phyloP scores from a whole-genome alignment of 345 rosid genomes.

The Adansonia digitata region DNA sequence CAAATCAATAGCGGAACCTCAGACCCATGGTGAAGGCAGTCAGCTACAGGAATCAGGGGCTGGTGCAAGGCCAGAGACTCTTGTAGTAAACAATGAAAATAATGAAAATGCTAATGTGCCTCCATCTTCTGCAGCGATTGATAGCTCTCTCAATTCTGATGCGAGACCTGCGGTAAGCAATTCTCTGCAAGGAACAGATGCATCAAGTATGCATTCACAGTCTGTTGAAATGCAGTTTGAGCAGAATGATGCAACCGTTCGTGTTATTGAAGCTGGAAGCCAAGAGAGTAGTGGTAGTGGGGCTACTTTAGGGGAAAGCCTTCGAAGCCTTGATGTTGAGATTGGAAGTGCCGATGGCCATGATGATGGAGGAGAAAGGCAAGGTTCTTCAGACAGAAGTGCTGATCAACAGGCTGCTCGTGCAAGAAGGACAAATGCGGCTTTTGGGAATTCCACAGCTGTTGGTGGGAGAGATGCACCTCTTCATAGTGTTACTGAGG shows the following conservation, averaged over 20 bases:
- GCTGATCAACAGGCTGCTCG: slow-evolving; percentile 63
- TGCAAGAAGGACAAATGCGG: slow-evolving; percentile 55
- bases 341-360: slow-evolving; percentile 99
- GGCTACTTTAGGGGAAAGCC: slow-evolving; percentile 95
- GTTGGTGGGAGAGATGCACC: slow-evolving; percentile 66
- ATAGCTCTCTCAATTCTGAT: slow-evolving; percentile 43
- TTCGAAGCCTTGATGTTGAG: slow-evolving; percentile 95
- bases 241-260: slow-evolving; percentile 68
- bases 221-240: slow-evolving; percentile 89
- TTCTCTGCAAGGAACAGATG: slow-evolving; percentile 33
- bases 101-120: slow-evolving; percentile 39
- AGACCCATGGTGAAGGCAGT: slow-evolving; percentile 38
- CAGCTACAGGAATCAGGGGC: slow-evolving; percentile 43
- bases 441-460: slow-evolving; percentile 52
- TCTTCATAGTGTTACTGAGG: slow-evolving; percentile 90
- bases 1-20: slow-evolving; percentile 39
- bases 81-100: slow-evolving; percentile 42
- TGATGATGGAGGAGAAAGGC: slow-evolving; percentile 94
- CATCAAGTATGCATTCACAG: slow-evolving; percentile 40
- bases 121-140: slow-evolving; percentile 42
- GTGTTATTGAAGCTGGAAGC: slow-evolving; percentile 96
- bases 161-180: slow-evolving; percentile 40
- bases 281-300: slow-evolving; percentile 98
- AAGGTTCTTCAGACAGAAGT: slow-evolving; percentile 56
- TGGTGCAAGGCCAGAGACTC: slow-evolving; percentile 37